Percentiles rank a stretch among this genome's conserved stretches.
These are phyloP conservation scores for Saposhnikovia divaricata DNA, from an alignment of 129 eudicot species.

Conservation along the genomic window DNA sequence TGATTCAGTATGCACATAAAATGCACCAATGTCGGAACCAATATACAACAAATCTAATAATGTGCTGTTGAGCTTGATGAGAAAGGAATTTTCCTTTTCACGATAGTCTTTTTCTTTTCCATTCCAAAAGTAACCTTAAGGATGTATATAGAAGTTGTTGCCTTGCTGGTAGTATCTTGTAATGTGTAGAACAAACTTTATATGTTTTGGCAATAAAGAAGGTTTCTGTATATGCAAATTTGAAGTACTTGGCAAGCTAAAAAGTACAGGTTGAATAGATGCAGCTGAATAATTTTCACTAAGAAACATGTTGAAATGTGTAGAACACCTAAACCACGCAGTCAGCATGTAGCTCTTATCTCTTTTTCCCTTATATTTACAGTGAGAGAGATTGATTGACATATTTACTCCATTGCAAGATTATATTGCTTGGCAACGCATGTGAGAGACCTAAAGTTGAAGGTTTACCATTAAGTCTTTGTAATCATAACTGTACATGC, in stretches of 20 bases:
- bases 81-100: neutral
- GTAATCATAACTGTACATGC: neutral
- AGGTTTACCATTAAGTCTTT: neutral
- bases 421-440: neutral
- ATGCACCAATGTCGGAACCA: neutral
- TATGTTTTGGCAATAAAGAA: neutral
- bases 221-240: neutral
- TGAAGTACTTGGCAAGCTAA: neutral
- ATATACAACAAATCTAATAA: neutral
- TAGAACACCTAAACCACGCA: neutral
- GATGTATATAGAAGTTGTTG: neutral
- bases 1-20: neutral
- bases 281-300: neutral
- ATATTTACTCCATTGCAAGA: neutral
- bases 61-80: neutral
- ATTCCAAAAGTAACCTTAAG: neutral
- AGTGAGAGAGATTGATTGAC: neutral
- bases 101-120: neutral
- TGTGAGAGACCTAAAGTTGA: neutral
- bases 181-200: neutral
- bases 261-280: neutral
- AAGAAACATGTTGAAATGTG: neutral
- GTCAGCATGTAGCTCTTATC: neutral
- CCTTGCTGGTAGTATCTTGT: neutral
- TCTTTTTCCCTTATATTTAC: neutral